Evolutionary conservation across 2,329 filamentous ascomycete species (phyloP).

Genomic region (Epichloe sp.): DNA sequence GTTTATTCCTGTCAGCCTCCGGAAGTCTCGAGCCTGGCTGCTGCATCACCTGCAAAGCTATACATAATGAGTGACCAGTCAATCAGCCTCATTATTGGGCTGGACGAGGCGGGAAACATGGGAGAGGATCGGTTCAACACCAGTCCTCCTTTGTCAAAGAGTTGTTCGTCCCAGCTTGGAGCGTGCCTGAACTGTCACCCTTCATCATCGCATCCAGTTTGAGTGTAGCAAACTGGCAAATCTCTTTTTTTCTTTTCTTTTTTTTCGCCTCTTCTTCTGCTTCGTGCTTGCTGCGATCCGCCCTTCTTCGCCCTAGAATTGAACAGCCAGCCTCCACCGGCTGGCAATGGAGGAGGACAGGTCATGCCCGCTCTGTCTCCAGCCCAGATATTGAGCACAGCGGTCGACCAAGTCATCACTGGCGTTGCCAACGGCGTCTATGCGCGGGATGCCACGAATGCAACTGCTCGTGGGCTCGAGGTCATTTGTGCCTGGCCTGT

Average conservation of each 20-base stretch:
- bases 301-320: background rate
- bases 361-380: constrained; percentile 5
- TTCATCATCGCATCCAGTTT: background rate
- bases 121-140: no score
- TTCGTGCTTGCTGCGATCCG: background rate
- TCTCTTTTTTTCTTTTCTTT: background rate
- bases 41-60: no score
- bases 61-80: no score
- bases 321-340: background rate
- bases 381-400: background rate
- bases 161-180: no score
- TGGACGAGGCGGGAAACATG: no score
- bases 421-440: background rate
- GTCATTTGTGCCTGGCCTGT: constrained; percentile 45
- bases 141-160: no score
- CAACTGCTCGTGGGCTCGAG: constrained; percentile 12
- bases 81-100: no score
- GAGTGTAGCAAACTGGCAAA: background rate
- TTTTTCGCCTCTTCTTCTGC: no score
- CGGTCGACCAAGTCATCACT: background rate
- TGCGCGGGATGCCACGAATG: background rate
- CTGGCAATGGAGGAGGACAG: background rate
- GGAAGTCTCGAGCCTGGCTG: no score
- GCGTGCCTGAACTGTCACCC: background rate
- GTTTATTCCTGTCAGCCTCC: no score